Percentiles rank a stretch among this genome's conserved stretches.
These are phyloP conservation scores for Yamadazyma scolyti DNA, from an alignment of 805 yeast species.

Conservation along the genomic window DNA sequence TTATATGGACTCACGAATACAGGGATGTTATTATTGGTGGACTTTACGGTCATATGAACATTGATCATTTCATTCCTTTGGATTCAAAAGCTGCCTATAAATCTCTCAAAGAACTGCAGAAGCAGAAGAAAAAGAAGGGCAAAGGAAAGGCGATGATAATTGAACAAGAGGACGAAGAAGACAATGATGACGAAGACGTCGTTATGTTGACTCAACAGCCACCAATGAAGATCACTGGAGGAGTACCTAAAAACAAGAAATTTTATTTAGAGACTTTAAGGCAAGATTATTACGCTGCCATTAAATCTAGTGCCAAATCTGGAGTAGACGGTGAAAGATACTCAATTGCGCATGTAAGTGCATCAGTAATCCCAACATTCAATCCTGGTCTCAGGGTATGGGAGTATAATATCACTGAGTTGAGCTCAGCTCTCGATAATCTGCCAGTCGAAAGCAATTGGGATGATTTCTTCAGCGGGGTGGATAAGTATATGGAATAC, in stretches of 20 bases:
- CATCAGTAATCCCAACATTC: conserved; percentile 80
- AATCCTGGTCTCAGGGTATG: conserved; percentile 81
- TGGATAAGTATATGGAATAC: conserved; percentile 34
- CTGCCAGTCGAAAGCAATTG: conserved; percentile 39
- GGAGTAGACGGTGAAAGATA: conserved; percentile 54
- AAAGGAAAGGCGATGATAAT: conserved; percentile 2
- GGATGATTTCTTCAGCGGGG: conserved; percentile 51
- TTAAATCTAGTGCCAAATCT: conserved; percentile 43
- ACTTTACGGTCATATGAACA: conserved; percentile 84
- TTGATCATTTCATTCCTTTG: conserved; percentile 79
- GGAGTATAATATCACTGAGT: conserved; percentile 74
- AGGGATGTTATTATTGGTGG: conserved; percentile 83
- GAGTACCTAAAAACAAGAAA: conserved; percentile 65
- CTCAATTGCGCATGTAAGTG: conserved; percentile 63
- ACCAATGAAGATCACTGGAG: conserved; percentile 29
- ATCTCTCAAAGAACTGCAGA: conserved; percentile 30
- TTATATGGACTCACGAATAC: conserved; percentile 80
- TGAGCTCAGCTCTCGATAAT: conserved; percentile 19
- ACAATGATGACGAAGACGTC: conserved; percentile 20
- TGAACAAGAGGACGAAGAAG: conserved; percentile 1
- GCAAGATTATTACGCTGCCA: conserved; percentile 46
- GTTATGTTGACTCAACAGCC: conserved; percentile 8
- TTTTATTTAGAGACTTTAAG: conserved; percentile 57
- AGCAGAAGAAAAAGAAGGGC: conserved; percentile 10
- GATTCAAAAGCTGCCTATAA: conserved; percentile 69